Base-by-base conservation (phyloP, 2,329 filamentous ascomycete genomes). In the Aspergillus sergii region DNA sequence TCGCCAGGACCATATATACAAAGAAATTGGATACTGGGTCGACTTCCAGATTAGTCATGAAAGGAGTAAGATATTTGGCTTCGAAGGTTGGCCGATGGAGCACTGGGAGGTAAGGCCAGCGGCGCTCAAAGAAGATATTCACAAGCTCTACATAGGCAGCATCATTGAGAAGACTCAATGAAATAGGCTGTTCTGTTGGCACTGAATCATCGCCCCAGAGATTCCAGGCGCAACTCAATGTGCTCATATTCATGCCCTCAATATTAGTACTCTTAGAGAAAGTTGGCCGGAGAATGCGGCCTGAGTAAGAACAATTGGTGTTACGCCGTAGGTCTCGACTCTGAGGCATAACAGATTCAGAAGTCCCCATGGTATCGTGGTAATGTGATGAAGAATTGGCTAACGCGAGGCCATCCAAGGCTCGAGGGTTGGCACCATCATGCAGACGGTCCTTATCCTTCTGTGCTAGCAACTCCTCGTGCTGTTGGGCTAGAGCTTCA, bases 101-200 rank as follows among this genome's bases (percentile, higher is more conserved):
- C 4, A 71, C 64, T 14, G 71, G 71, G 11, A 71, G 58, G 50
- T 72, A 70, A 4, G 71, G 69, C 72, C 70, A 73, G 56, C 70
- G 61, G n/a, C 62, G 57, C 39, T 64, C 65, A 43, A 73, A 73
- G 46, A 73, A 73, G 10, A 57, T 60, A n/a, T 66, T 62, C 21
- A 65, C 57, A 26, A 72, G 39, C 10, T 59, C 51, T 11, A 61
- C 4, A 39, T 57, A 63, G 10, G 54, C 46, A 2, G 39, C 54
- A 10, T 61, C 21, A 26, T 62, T 53, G 39, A 62, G 39, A 12
- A 39, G n/a, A 12, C 46, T 9, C n/a, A 21, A 16, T 23, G 19
- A 26, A 26, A 48, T 48, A 12, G 26, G 28, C 4, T 26, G 11
- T 45, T 58, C 43, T 23, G 21, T 14, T 23, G 43, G n/a, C 43